Percentiles rank a stretch among this genome's conserved stretches.
These are phyloP conservation scores for Apiotrichum montevideense DNA, from an alignment of 1,284 basidiomycete species.

Conservation along the genomic window DNA sequence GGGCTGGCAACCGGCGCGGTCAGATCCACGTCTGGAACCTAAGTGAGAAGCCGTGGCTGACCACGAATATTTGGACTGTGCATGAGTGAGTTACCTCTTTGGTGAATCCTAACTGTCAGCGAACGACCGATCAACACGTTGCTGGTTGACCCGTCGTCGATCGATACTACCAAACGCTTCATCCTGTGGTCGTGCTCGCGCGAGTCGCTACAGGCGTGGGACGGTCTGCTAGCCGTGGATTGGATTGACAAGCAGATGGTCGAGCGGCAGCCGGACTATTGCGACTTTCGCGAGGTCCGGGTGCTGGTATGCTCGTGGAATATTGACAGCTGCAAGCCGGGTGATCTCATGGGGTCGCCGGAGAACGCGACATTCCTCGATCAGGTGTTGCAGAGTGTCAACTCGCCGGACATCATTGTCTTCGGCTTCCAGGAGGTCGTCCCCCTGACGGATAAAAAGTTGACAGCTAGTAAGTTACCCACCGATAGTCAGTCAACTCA, in stretches of 20 bases:
- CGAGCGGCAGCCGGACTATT: slow-evolving; percentile 69
- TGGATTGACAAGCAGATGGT: slow-evolving; percentile 77
- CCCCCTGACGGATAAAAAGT: slow-evolving; percentile 82
- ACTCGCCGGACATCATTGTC: slow-evolving; percentile 77
- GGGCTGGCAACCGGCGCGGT: slow-evolving; percentile 78
- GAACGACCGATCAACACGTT: slow-evolving; percentile 69
- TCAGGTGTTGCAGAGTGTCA: slow-evolving; percentile 62
- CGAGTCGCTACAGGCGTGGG: slow-evolving; percentile 81
- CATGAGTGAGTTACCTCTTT: slow-evolving; percentile 52
- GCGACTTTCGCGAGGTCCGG: slow-evolving; percentile 68
- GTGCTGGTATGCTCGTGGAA: slow-evolving; percentile 91
- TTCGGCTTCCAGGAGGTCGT: slow-evolving; percentile 96
- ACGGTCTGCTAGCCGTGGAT: slow-evolving; percentile 74
- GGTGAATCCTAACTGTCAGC: slow-evolving; percentile 23
- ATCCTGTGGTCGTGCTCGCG: slow-evolving; percentile 71
- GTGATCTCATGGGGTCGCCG: slow-evolving; percentile 57
- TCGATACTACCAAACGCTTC: slow-evolving; percentile 55
- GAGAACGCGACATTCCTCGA: slow-evolving; percentile 68
- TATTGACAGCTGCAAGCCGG: slow-evolving; percentile 78
- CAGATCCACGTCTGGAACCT: slow-evolving; percentile 79
- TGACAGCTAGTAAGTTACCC: slow-evolving; percentile 63
- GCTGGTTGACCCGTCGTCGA: slow-evolving; percentile 64
- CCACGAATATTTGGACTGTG: slow-evolving; percentile 85
- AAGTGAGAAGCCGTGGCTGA: slow-evolving; percentile 62
- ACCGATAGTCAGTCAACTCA: no score